Evolutionary conservation across 2,329 filamentous ascomycete species (phyloP).

Genomic region (Beauveria bassiana): DNA sequence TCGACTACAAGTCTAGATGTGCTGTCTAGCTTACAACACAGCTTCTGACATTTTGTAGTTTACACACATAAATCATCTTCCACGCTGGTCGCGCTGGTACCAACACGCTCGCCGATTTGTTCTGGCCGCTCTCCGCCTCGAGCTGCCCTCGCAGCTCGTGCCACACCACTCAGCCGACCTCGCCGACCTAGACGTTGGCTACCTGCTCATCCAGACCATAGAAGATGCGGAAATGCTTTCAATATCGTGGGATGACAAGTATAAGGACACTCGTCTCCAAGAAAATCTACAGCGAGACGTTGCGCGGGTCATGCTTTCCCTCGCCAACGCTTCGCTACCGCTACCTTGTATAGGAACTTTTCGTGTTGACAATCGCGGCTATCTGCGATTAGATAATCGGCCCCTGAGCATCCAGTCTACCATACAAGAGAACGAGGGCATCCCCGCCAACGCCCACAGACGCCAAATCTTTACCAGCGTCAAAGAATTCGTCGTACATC

Average conservation of each 20-base stretch:
- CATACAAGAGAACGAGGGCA: slow-evolving; percentile 14
- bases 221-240: slow-evolving; percentile 14
- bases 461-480: slow-evolving; percentile 12
- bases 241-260: slow-evolving; percentile 16
- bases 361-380: slow-evolving; percentile 21
- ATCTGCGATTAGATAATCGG: slow-evolving; percentile 21
- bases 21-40: background rate
- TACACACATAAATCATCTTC: slow-evolving; percentile 6
- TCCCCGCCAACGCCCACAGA: background rate
- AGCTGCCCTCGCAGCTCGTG: slow-evolving; percentile 13
- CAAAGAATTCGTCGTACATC: slow-evolving; percentile 13
- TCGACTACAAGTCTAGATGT: background rate
- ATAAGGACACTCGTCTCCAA: slow-evolving; percentile 13
- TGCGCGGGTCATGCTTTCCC: slow-evolving; percentile 22
- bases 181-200: slow-evolving; percentile 14
- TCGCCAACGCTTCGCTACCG: slow-evolving; percentile 18
- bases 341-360: slow-evolving; percentile 22
- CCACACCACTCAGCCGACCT: slow-evolving; percentile 5
- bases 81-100: slow-evolving; percentile 10
- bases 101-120: slow-evolving; percentile 2
- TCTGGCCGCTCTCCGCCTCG: slow-evolving; percentile 11
- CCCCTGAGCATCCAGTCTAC: slow-evolving; percentile 12
- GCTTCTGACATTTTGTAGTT: slow-evolving; percentile 1
- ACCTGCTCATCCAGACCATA: slow-evolving; percentile 17
- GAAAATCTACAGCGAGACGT: slow-evolving; percentile 23